Percentiles rank a stretch among this genome's conserved stretches.
phyloP scores from a whole-genome alignment of 352 stramenopile genomes.

The Pythium plurisporium region DNA sequence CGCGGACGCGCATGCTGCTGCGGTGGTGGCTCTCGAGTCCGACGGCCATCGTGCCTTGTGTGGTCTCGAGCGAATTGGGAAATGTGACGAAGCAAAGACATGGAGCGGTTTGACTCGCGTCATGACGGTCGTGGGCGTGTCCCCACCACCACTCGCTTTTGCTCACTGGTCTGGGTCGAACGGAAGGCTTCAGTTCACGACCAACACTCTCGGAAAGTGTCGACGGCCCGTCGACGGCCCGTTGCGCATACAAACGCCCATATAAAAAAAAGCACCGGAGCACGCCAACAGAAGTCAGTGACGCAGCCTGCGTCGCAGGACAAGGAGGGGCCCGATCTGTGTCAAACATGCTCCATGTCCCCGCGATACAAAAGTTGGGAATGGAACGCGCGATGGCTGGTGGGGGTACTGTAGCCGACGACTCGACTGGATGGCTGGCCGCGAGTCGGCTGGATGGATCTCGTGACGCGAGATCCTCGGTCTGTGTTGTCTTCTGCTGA shows the following conservation, averaged over 20 bases:
- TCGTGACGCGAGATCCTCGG: too few relatives aligned
- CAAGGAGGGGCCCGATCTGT: too few relatives aligned
- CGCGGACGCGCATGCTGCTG: constrained; percentile 1
- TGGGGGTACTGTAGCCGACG: too few relatives aligned
- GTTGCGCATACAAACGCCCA: constrained; percentile 5
- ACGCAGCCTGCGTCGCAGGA: not conserved
- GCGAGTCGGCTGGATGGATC: too few relatives aligned
- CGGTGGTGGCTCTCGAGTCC: constrained; percentile 1
- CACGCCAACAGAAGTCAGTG: too few relatives aligned
- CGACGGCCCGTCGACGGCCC: not conserved
- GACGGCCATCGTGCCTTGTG: constrained; percentile 9
- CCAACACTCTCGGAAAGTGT: constrained; percentile 10
- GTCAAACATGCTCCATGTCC: too few relatives aligned
- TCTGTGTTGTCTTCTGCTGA: too few relatives aligned
- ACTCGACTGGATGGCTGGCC: too few relatives aligned
- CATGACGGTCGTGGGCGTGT: not conserved
- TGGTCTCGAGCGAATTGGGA: not conserved
- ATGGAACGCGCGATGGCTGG: too few relatives aligned
- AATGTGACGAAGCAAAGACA: constrained; percentile 14
- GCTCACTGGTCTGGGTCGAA: not conserved
- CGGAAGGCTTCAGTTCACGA: not conserved
- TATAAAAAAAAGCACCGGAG: constrained; percentile 3
- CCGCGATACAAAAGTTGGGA: too few relatives aligned
- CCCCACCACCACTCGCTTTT: constrained; percentile 12
- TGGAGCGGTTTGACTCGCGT: not conserved